Evolutionary conservation across 1,139 yeast species (phyloP).

Genomic region (Candida sp.): DNA sequence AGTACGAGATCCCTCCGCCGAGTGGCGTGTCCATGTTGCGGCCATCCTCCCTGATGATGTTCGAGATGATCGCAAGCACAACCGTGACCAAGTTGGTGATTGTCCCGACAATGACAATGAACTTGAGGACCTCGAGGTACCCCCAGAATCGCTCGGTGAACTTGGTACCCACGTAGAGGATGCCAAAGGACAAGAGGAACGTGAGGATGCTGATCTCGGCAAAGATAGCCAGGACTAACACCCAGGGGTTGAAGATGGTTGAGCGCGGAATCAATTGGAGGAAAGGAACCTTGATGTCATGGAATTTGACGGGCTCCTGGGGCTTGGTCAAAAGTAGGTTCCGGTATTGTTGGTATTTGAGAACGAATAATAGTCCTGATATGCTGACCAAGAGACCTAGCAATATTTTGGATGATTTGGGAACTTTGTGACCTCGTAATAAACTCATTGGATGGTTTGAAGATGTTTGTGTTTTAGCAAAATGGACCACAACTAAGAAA

Average conservation of each 20-base stretch:
- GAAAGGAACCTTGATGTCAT: slow-evolving; percentile 57
- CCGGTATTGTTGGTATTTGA: slow-evolving; percentile 35
- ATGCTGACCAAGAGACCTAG: slow-evolving; percentile 26
- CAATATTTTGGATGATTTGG: slow-evolving; percentile 34
- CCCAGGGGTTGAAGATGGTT: slow-evolving; percentile 74
- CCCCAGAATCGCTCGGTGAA: slow-evolving; percentile 65
- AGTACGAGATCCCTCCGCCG: slow-evolving; percentile 76
- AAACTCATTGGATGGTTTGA: slow-evolving; percentile 11
- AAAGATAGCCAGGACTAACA: slow-evolving; percentile 70
- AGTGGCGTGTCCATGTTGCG: slow-evolving; percentile 50
- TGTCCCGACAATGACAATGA: slow-evolving; percentile 59
- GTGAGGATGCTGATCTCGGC: slow-evolving; percentile 65
- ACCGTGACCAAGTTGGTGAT: slow-evolving; percentile 61
- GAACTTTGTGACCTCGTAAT: slow-evolving; percentile 18
- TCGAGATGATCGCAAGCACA: slow-evolving; percentile 42
- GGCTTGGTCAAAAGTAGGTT: slow-evolving; percentile 18
- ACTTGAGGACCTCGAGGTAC: slow-evolving; percentile 60
- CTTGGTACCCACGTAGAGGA: slow-evolving; percentile 56
- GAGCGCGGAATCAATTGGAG: slow-evolving; percentile 73
- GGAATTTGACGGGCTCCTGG: slow-evolving; percentile 20
- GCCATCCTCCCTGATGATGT: slow-evolving; percentile 39
- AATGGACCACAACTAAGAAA: too few relatives aligned
- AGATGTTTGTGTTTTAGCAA: neutral
- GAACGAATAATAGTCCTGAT: slow-evolving; percentile 28
- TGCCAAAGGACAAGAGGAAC: slow-evolving; percentile 49